These are phyloP conservation scores for Fusarium virguliforme DNA, from an alignment of 2,329 filamentous ascomycete genomes.

Conservation along the genomic window DNA sequence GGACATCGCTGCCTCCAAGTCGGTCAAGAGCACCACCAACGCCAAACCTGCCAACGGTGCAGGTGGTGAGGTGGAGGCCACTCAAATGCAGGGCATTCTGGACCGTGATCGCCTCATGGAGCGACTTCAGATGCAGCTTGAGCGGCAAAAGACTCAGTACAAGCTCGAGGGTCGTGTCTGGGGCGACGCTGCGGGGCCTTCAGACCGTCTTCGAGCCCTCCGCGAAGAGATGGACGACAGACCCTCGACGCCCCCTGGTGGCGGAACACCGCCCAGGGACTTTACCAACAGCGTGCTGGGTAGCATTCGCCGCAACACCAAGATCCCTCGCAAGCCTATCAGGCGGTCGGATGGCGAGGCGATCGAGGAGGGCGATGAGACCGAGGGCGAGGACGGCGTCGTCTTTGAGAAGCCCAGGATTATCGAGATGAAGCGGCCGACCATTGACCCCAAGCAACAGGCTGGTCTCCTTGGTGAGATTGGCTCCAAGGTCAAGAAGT, in stretches of 20 bases:
- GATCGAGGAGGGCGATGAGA: constrained; percentile 68
- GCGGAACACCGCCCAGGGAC: constrained; percentile 70
- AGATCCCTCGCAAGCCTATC: constrained; percentile 70
- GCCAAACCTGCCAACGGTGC: constrained; percentile 66
- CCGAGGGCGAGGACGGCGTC: constrained; percentile 62
- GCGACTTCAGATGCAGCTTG: constrained; percentile 93
- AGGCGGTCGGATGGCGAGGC: constrained; percentile 59
- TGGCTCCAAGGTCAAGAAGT: constrained; percentile 80
- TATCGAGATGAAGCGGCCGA: constrained; percentile 83
- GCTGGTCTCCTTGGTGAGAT: constrained; percentile 80
- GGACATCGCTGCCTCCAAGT: constrained; percentile 92
- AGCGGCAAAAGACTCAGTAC: constrained; percentile 97
- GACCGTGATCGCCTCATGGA: constrained; percentile 95
- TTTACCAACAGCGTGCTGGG: constrained; percentile 83
- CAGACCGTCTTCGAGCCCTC: constrained; percentile 90
- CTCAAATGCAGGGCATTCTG: constrained; percentile 90
- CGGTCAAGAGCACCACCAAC: constrained; percentile 70
- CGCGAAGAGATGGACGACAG: constrained; percentile 93
- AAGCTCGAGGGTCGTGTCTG: constrained; percentile 96
- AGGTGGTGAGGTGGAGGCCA: constrained; percentile 70
- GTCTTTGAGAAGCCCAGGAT: constrained; percentile 85
- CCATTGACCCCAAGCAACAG: constrained; percentile 75
- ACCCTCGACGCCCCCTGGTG: constrained; percentile 64
- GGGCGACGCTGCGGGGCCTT: constrained; percentile 86
- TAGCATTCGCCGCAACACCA: constrained; percentile 76